Conservation (phyloP, 331 rosid species). For the Stylosanthes scabra region DNA sequence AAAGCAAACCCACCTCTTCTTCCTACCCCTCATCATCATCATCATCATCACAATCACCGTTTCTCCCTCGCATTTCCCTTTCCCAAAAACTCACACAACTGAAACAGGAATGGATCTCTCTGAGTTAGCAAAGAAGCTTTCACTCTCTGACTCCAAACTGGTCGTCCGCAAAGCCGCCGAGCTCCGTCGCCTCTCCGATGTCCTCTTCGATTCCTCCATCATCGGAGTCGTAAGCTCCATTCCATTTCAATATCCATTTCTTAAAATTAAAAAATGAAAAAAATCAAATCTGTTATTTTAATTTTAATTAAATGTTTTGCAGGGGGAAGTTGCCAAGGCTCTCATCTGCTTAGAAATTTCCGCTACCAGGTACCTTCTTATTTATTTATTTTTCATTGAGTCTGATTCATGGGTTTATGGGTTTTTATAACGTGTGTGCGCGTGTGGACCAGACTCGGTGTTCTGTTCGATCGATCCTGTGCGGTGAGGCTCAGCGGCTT, state of each 20-base stretch:
- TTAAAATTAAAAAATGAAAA: background rate
- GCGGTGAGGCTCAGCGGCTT: slow-evolving; percentile 79
- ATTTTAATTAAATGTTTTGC: background rate
- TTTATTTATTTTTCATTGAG: background rate
- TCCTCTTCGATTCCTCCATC: slow-evolving; percentile 80
- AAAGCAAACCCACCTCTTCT: background rate
- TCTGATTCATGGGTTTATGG: background rate
- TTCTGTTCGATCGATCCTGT: slow-evolving; percentile 68
- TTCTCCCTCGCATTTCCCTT: background rate
- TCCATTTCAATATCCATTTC: background rate
- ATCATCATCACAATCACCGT: background rate
- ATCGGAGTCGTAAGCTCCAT: slow-evolving; percentile 68
- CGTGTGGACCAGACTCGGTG: slow-evolving; percentile 45
- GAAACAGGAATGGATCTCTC: slow-evolving; percentile 67
- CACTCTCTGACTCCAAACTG: slow-evolving; percentile 61
- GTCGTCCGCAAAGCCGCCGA: slow-evolving; percentile 76
- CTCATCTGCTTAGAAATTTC: slow-evolving; percentile 87
- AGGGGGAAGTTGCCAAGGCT: slow-evolving; percentile 92
- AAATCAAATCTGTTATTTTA: background rate
- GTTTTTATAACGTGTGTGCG: slow-evolving; percentile 8
- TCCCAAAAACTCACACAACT: background rate
- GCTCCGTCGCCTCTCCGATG: slow-evolving; percentile 80
- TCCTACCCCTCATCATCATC: background rate
- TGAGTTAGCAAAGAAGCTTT: slow-evolving; percentile 64
- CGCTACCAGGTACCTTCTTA: slow-evolving; percentile 55